Evolutionary conservation across 306 rosid genomes (phyloP).

Genomic region (Quercus dentata): DNA sequence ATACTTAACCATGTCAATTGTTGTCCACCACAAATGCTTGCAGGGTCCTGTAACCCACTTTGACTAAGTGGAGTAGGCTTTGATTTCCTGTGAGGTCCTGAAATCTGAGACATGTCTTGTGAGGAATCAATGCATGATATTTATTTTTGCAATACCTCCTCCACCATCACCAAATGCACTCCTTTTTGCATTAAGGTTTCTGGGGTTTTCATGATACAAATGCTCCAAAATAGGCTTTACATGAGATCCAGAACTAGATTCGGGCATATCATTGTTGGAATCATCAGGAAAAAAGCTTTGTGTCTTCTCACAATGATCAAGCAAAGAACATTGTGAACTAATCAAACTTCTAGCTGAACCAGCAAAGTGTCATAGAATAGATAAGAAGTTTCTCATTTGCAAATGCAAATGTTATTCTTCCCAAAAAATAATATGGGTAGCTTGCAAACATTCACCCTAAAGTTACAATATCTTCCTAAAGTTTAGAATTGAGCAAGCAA

Average conservation of each 20-base stretch:
- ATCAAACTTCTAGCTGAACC: slow-evolving; percentile 31
- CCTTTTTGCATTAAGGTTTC: slow-evolving; percentile 34
- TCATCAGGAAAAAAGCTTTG: slow-evolving; percentile 2
- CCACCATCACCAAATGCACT: slow-evolving; percentile 17
- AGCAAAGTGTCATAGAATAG: slow-evolving; percentile 9
- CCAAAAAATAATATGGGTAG: not conserved
- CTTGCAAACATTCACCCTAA: too few relatives aligned
- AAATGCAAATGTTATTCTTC: slow-evolving; percentile 7
- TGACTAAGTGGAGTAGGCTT: slow-evolving; percentile 81
- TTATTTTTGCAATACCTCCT: slow-evolving; percentile 19
- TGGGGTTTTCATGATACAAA: slow-evolving; percentile 11
- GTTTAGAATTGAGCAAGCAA: not conserved
- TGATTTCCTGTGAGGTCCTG: slow-evolving; percentile 68
- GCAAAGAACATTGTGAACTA: slow-evolving; percentile 25
- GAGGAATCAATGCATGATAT: slow-evolving; percentile 32
- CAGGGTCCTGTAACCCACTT: slow-evolving; percentile 82
- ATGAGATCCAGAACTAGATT: slow-evolving; percentile 26
- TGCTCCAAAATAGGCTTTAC: slow-evolving; percentile 28
- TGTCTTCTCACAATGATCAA: slow-evolving; percentile 26
- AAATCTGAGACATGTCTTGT: slow-evolving; percentile 73
- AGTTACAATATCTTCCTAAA: too few relatives aligned
- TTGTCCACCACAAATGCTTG: slow-evolving; percentile 76
- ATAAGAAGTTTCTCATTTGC: slow-evolving; percentile 3
- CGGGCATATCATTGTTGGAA: slow-evolving; percentile 19
- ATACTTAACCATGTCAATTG: slow-evolving; percentile 79